phyloP scores from a whole-genome alignment of 2,329 filamentous ascomycete species.

The Scedosporium boydii region DNA sequence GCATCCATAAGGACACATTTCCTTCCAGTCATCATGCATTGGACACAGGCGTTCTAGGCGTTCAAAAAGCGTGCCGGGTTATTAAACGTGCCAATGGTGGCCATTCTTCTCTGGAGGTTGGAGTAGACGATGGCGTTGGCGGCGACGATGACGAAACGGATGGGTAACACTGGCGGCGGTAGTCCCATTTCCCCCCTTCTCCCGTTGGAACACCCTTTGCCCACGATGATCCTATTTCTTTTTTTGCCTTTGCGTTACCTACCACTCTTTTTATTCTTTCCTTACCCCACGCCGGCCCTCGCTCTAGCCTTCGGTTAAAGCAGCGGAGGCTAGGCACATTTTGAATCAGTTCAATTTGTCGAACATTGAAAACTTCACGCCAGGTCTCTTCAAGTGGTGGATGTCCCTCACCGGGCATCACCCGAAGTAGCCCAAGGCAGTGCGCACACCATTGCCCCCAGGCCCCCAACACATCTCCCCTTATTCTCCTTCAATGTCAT shows the following conservation, averaged over 20 bases:
- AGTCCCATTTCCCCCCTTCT: constrained; percentile 39
- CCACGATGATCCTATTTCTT: not conserved
- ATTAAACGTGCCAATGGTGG: constrained; percentile 15
- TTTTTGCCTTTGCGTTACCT: not conserved
- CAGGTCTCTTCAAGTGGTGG: no score
- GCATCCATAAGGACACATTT: constrained; percentile 15
- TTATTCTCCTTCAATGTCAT: not conserved
- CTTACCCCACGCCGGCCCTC: no score
- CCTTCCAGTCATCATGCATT: constrained; percentile 25
- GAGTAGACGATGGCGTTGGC: constrained; percentile 36
- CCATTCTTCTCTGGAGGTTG: constrained; percentile 19
- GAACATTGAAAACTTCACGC: no score
- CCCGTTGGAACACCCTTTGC: not conserved
- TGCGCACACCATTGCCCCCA: no score
- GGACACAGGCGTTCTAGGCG: constrained; percentile 39
- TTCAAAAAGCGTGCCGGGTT: constrained; percentile 32
- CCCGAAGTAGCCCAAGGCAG: no score
- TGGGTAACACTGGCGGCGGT: constrained; percentile 47
- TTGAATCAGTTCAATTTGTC: no score
- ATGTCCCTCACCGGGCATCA: no score
- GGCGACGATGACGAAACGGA: constrained; percentile 60
- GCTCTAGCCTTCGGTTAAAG: no score
- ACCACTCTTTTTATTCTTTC: no score
- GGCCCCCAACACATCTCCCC: not conserved
- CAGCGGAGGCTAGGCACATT: no score